phyloP scores from a whole-genome alignment of 2,329 filamentous ascomycete genomes.

The Huntiella bhutanensis region DNA sequence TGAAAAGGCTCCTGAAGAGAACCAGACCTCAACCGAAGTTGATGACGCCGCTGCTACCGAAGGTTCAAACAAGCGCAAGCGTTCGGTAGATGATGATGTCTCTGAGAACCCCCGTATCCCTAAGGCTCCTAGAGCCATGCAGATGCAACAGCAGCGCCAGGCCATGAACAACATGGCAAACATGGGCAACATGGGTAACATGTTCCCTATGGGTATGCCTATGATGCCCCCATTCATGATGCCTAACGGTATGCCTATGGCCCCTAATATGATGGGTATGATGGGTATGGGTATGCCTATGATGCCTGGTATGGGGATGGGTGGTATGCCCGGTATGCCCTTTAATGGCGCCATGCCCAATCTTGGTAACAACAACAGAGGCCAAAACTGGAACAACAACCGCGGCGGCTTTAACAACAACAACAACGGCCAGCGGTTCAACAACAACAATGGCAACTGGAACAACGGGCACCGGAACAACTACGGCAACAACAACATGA shows the following conservation, averaged over 20 bases:
- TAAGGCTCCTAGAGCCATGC: conserved; percentile 48
- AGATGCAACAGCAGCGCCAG: conserved; percentile 30
- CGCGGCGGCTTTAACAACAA: not conserved
- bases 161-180: conserved; percentile 18
- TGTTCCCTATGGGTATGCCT: conserved; percentile 25
- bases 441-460: conserved; percentile 14
- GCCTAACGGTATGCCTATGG: conserved; percentile 14
- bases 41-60: not conserved
- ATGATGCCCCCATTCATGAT: conserved; percentile 12
- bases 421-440: conserved; percentile 15
- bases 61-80: conserved; percentile 46
- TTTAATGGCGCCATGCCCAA: conserved; percentile 3
- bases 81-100: conserved; percentile 51
- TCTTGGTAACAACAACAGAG: conserved; percentile 10
- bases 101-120: conserved; percentile 43
- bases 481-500: conserved; percentile 6
- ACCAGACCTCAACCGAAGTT: too few species aligned
- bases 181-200: conserved; percentile 22
- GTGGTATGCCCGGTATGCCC: not conserved
- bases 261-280: conserved; percentile 17
- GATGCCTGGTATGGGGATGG: conserved; percentile 8
- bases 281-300: conserved; percentile 19
- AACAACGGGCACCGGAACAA: conserved; percentile 15
- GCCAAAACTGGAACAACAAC: not conserved
- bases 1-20: too few species aligned